Conservation (phyloP, 176 grass and related monocot species). For the Oropetium thomaeum region DNA sequence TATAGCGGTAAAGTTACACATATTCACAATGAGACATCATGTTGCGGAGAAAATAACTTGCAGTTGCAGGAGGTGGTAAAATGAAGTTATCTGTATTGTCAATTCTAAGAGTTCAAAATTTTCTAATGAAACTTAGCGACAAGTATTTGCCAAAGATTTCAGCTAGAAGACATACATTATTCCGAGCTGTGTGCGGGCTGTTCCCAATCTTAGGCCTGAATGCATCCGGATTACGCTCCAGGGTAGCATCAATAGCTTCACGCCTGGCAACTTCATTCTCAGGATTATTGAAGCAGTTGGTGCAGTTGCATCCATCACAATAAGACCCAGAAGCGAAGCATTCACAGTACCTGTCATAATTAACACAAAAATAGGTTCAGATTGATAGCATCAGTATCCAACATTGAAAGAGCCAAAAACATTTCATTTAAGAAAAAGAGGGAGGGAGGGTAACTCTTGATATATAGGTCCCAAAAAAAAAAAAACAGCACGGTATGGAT, state of each 20-base stretch:
- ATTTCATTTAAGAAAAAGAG: background rate
- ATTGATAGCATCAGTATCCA: constrained; percentile 19
- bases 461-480: constrained; percentile 10
- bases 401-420: background rate
- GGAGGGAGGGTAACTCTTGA: background rate
- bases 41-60: background rate
- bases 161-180: constrained; percentile 65
- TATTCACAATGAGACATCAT: background rate
- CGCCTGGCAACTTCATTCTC: constrained; percentile 79
- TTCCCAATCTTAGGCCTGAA: constrained; percentile 97
- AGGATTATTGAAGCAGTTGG: constrained; percentile 88
- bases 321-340: constrained; percentile 88
- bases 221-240: constrained; percentile 90
- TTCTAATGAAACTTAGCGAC: background rate
- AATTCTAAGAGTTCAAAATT: constrained; percentile 5
- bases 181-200: constrained; percentile 65
- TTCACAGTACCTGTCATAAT: constrained; percentile 79
- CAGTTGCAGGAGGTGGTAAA: background rate
- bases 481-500: background rate
- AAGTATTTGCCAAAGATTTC: constrained; percentile 25
- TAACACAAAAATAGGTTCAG: constrained; percentile 17
- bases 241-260: constrained; percentile 85
- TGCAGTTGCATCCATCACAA: constrained; percentile 97
- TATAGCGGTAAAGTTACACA: background rate
- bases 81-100: background rate